Base-by-base conservation (phyloP, 441 rosid genomes). In the Mallotus repandus region DNA sequence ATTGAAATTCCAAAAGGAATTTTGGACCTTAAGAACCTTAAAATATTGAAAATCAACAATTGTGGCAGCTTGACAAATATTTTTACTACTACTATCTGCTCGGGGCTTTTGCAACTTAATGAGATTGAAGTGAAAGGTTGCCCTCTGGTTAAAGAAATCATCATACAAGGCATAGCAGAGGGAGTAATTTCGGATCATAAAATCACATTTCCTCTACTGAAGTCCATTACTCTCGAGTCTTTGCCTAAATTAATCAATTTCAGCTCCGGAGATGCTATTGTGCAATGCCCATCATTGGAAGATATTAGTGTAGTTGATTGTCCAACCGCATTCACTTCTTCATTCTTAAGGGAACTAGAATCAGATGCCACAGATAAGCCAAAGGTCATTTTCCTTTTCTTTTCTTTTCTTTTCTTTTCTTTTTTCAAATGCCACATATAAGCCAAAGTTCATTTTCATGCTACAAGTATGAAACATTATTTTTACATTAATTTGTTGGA, bases 41-140 rank as follows among this genome's bases (percentile, higher is more conserved):
- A 15, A 52, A 14, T 1, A 5, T 13, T 81, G 9, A 60, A 68
- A 2, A 10, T 72, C 66, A 35, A 64, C 22, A 75, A 66, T 12
- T 77, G 78, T 25, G 52, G 77, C 72, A 75, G 76, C 69, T 62
- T 82, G 74, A 70, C 25, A 55, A 54, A 68, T 65, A 43, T 82
- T 18, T 68, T 71, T 43, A 74, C 77, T 55, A 54, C 66, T 0
- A 46, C 83, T 10, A 56, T 50, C 60, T 69, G 48, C 5, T n/a
- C 22, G 32, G 52, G 61, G 46, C 77, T 82, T n/a, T 66, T 43
- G 29, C 61, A 50, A 15, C 71, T 79, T 10, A 4, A 11, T 4
- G 1, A 1, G 8, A 21, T 82, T n/a, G 54, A 21, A 70, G 53
- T 80, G 50, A 73, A 67, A 67, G 65, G 63, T 12, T 82, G 81